Evolutionary conservation across 2,329 filamentous ascomycete genomes (phyloP), one percentile per base, ranked within the genome.

Genomic region (Pseudofabraea citricarpa): DNA sequence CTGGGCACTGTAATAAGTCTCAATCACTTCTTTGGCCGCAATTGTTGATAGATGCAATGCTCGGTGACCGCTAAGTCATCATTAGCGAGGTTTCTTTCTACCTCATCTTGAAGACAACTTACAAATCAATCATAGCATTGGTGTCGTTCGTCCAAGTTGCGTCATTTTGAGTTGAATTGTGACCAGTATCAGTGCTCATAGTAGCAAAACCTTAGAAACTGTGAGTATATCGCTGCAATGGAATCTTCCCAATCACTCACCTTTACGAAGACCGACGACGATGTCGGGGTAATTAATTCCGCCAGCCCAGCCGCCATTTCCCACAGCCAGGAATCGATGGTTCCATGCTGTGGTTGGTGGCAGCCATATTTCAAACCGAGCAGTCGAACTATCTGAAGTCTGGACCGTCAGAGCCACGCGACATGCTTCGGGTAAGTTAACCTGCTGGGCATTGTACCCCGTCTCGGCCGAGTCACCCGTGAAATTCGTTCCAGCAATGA

Each of bases 151-250:
- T 37, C 35, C 35, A 37, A 5, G 35, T 37, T 13, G 35, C 35
- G 15, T 37, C 35, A 15, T 37, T 37, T n/a, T 37, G 35, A 20
- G 35, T 37, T 23, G 37, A 40, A 9, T 40, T 40, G 18, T 40
- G 37, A 19, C 37, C 37, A 27, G 22, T 40, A 21, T 40, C 37
- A 13, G 37, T 40, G 19, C 23, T 27, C 37, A 40, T 31, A 15
- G 37, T 40, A 20, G 37, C 37, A 27, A 40, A 40, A 5, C 37
- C 37, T 26, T 16, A 15, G 5, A 16, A 6, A 38, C 15, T 13
- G 29, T 40, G 2, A 40, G 21, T 27, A 27, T 13, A 9, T 18
- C 8, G 3, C 7, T 26, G 13, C 37, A 20, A 27, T 18, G 8
- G 13, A 13, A 19, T 13, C 5, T 12, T 13, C 7, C n/a, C n/a